phyloP scores from a whole-genome alignment of 768 basidiomycete genomes.

The Leccinum boreale region DNA sequence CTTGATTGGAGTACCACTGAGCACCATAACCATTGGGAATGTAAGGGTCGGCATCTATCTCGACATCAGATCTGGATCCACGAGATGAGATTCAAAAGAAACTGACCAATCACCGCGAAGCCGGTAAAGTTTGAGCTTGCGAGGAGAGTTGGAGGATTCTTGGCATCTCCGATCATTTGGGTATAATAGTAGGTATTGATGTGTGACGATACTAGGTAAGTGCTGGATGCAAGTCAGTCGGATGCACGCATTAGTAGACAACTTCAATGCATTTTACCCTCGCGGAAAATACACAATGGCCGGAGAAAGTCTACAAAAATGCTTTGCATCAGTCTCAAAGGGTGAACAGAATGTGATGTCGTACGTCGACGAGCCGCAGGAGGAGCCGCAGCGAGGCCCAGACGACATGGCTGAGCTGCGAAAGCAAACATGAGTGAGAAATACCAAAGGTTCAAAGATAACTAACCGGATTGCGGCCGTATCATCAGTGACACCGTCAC shows the following conservation, averaged over 20 bases:
- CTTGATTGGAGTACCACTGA: slow-evolving; percentile 21
- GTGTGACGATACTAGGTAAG: slow-evolving; percentile 62
- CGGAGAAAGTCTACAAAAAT: no score
- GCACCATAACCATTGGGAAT: slow-evolving; percentile 17
- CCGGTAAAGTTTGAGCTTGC: slow-evolving; percentile 60
- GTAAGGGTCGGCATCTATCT: no score
- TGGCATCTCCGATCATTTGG: slow-evolving; percentile 73
- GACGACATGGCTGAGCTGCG: slow-evolving; percentile 59
- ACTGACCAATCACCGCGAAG: slow-evolving; percentile 68
- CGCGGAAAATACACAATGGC: slow-evolving; percentile 37
- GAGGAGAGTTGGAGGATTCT: slow-evolving; percentile 60
- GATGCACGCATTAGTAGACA: neutral
- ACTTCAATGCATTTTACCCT: neutral
- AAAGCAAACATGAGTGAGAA: neutral
- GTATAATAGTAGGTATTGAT: slow-evolving; percentile 75
- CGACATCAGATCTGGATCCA: neutral
- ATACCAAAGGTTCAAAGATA: slow-evolving; percentile 1
- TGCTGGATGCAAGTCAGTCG: slow-evolving; percentile 36
- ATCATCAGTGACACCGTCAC: slow-evolving; percentile 70
- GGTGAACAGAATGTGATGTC: neutral
- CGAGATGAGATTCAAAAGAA: slow-evolving; percentile 1
- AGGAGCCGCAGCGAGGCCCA: slow-evolving; percentile 57
- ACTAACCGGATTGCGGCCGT: slow-evolving; percentile 68
- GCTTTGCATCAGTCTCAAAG: no score
- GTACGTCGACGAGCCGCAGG: slow-evolving; percentile 48